Base-by-base conservation (phyloP, 495 filamentous ascomycete genomes). In the Saxophila tyrrhenica region DNA sequence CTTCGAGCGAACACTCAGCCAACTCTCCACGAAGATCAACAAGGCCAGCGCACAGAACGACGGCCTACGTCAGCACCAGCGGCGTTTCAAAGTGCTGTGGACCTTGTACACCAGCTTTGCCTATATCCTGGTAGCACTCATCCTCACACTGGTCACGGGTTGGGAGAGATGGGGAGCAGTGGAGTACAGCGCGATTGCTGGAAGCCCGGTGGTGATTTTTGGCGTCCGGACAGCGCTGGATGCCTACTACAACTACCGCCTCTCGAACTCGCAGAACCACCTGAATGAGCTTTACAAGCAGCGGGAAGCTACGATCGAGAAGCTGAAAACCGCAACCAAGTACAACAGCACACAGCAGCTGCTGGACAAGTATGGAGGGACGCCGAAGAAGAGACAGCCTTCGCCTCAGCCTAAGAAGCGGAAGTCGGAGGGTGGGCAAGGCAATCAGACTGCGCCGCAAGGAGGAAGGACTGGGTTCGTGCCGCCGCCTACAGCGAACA, bases 341-440 rank as follows among this genome's bases (percentile, higher is more conserved):
- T 98, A 94, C 71, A 85, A 95, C 68, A 89, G 89, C 7, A 98
- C 92, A 16, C 85, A 94, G 64, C 81, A 95, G 62, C 70, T 98
- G 48, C 78, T 98, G 1, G 86, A 97, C 63, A 98, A 95, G 64
- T 98, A 98, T 66, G 90, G 87, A 38, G 86, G 79, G 0, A 39
- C 56, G 2, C 58, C 60, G 22, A n/a, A 39, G 22, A 55, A 62
- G 45, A 50, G 50, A 43, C 50, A 50, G 48, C 44, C 43, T 29
- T 62, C 49, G 32, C 65, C 43, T 15, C 71, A 76, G 38, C 73
- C 78, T 17, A 70, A 72, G 64, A 66, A 80, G 55, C 64, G 71
- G 51, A 60, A 71, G 54, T 60, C 66, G 32, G 73, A 75, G 55
- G 54, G 39, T 19, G 46, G 44, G 9, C 25, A 52, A 11, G 39